These are phyloP conservation scores for Cryphonectria nitschkei DNA, from an alignment of 2,329 filamentous ascomycete species.

Conservation along the genomic window DNA sequence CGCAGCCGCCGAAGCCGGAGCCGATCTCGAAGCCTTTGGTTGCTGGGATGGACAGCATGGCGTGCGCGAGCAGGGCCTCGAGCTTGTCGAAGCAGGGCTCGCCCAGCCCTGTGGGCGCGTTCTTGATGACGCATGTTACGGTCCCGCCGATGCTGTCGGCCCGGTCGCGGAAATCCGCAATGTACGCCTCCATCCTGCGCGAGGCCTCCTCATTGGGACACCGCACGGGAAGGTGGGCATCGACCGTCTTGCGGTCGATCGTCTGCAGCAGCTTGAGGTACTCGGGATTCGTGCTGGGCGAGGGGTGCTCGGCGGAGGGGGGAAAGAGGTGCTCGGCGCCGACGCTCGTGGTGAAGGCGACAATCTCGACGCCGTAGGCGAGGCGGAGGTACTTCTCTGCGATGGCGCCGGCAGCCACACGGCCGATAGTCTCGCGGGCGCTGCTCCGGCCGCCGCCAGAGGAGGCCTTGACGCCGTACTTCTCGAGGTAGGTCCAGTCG, in stretches of 20 bases:
- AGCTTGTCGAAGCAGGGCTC: slow-evolving; percentile 97
- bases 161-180: slow-evolving; percentile 76
- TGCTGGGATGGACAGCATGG: slow-evolving; percentile 93
- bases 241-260: slow-evolving; percentile 76
- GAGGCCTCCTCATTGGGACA: slow-evolving; percentile 73
- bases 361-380: slow-evolving; percentile 85
- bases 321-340: slow-evolving; percentile 79
- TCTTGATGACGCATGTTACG: slow-evolving; percentile 90
- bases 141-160: slow-evolving; percentile 93
- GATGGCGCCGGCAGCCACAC: slow-evolving; percentile 89
- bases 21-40: slow-evolving; percentile 97
- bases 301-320: slow-evolving; percentile 68
- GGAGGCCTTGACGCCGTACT: slow-evolving; percentile 92
- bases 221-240: slow-evolving; percentile 82
- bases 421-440: slow-evolving; percentile 92
- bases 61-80: slow-evolving; percentile 87
- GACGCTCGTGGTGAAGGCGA: slow-evolving; percentile 86
- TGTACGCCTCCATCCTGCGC: slow-evolving; percentile 75
- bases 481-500: slow-evolving; percentile 96
- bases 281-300: slow-evolving; percentile 72
- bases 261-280: slow-evolving; percentile 76
- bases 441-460: slow-evolving; percentile 88
- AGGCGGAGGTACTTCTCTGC: slow-evolving; percentile 88
- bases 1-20: slow-evolving; percentile 85
- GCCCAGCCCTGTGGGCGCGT: slow-evolving; percentile 81